Evolutionary conservation across 495 filamentous ascomycete genomes (phyloP), one percentile per base, ranked within the genome.

Genomic region (Penicillium robsamsonii): DNA sequence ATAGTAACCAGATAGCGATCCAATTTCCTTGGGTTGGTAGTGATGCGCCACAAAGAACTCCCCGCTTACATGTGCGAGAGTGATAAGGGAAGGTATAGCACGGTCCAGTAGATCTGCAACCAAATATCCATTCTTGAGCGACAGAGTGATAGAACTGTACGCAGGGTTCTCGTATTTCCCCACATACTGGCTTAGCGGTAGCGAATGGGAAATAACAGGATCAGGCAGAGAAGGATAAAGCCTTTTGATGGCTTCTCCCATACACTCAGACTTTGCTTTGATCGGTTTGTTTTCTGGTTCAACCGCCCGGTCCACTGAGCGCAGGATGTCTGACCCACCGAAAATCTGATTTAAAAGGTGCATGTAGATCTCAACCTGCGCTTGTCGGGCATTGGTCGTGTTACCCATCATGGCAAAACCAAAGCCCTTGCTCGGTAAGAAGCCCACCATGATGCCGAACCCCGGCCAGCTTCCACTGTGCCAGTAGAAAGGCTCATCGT

Each of bases 201-300:
- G 37, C 9, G 56, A 46, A 22, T 53, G 29, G 12, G 56, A 27
- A 17, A 55, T 38, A 3, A 1, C n/a, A 31, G 51, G 60, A 24
- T 22, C 42, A 11, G 60, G 56, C 12, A 59, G 40, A 46, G 18
- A 44, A 0, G 60, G 60, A 47, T 62, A 62, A 13, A 62, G 48
- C 6, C 45, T 31, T 25, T 37, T 37, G 8, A 62, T 47, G 17
- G 60, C 43, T n/a, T 59, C 35, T 5, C 29, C 20, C 31, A 46
- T 38, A 3, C 29, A 29, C 31, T 54, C 42, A 8, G 51, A 25
- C 7, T 17, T 50, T 1, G 30, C 11, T 31, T 38, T 49, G 18
- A 42, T n/a, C 29, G n/a, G 9, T 15, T 29, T 47, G 27, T 27
- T n/a, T 24, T 37, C 30, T 45, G 9, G 8, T 5, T 10, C 29